Evolutionary conservation across 2,329 filamentous ascomycete genomes (phyloP).

Genomic region (Talaromyces amestolkiae): DNA sequence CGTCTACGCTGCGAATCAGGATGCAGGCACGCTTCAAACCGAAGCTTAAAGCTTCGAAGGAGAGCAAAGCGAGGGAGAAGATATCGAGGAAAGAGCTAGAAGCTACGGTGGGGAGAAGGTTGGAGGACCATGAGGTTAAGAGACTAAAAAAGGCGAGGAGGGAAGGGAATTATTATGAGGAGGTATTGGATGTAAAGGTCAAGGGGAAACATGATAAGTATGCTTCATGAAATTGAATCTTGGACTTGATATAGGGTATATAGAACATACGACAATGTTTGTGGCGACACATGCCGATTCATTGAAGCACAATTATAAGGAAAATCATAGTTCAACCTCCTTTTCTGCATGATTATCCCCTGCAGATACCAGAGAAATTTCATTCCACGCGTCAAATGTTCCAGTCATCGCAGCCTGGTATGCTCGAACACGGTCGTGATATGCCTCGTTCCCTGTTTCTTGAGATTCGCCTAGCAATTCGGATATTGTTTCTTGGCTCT

Average conservation of each 20-base stretch:
- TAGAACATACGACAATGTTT: background rate
- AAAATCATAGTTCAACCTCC: conserved; percentile 42
- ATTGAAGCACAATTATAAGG: conserved; percentile 8
- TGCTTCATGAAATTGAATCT: conserved; percentile 32
- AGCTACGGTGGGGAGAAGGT: conserved; percentile 68
- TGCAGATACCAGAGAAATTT: conserved; percentile 44
- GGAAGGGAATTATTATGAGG: conserved; percentile 88
- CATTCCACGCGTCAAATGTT: conserved; percentile 44
- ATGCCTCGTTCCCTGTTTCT: background rate
- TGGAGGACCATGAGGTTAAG: conserved; percentile 84
- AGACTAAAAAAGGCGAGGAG: conserved; percentile 76
- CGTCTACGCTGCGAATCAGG: conserved; percentile 73
- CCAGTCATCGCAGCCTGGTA: conserved; percentile 44
- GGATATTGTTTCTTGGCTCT: conserved; percentile 10
- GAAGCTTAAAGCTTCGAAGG: conserved; percentile 71
- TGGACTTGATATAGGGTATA: background rate
- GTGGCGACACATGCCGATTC: background rate
- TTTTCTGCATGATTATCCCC: conserved; percentile 43
- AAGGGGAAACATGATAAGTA: conserved; percentile 93
- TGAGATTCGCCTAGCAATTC: conserved; percentile 11
- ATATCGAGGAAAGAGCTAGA: conserved; percentile 84
- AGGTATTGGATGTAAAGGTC: conserved; percentile 78
- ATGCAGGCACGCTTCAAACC: conserved; percentile 98
- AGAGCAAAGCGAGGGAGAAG: conserved; percentile 79
- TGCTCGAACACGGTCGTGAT: conserved; percentile 23